These are phyloP conservation scores for Xylaria sp. DNA, from an alignment of 2,329 filamentous ascomycete species.

Conservation along the genomic window DNA sequence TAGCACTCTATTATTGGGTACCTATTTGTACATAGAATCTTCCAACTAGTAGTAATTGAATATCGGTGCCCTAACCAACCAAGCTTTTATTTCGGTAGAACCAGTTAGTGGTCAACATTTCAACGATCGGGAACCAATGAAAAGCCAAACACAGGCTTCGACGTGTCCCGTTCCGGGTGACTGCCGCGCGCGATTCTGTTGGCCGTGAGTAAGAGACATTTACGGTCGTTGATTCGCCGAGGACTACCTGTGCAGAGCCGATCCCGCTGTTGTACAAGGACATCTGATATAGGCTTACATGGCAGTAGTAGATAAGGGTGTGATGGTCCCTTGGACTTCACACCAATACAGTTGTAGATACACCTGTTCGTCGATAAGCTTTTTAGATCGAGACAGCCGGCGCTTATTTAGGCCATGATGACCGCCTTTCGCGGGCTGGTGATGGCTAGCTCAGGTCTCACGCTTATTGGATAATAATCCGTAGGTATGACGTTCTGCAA, in stretches of 20 bases:
- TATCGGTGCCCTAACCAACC: background rate
- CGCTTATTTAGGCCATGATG: slow-evolving; percentile 28
- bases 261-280: background rate
- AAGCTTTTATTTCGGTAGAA: too few relatives aligned
- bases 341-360: background rate
- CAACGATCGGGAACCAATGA: background rate
- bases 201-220: background rate
- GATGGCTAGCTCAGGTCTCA: background rate
- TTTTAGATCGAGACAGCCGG: slow-evolving; percentile 21
- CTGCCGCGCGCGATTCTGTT: slow-evolving; percentile 35
- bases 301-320: background rate
- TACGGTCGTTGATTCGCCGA: slow-evolving; percentile 29
- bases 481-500: slow-evolving; percentile 7
- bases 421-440: background rate
- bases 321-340: background rate
- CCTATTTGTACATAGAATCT: background rate
- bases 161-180: slow-evolving; percentile 18
- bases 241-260: background rate
- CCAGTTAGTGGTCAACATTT: too few relatives aligned
- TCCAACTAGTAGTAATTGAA: background rate
- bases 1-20: background rate
- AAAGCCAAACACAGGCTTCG: background rate
- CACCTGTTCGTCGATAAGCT: slow-evolving; percentile 1
- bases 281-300: background rate
- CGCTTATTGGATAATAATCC: slow-evolving; percentile 21